These are phyloP conservation scores for Puccinia novopanici DNA, from an alignment of 1,284 basidiomycete species.

Conservation along the genomic window DNA sequence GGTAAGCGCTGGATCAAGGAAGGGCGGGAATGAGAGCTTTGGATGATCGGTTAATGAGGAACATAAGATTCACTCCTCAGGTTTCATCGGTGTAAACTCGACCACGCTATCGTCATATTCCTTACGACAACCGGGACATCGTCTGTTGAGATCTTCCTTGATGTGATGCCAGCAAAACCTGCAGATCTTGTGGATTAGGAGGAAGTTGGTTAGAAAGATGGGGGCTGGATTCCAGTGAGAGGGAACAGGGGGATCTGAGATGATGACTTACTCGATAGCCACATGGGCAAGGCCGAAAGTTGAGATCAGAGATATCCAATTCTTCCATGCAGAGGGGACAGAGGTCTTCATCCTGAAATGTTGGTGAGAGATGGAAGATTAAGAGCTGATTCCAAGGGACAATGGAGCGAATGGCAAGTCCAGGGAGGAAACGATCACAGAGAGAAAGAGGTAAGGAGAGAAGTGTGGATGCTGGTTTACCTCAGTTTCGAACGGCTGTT, in stretches of 20 bases:
- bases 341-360: slow-evolving; percentile 90
- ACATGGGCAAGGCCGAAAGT: slow-evolving; percentile 98
- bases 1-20: slow-evolving; percentile 40
- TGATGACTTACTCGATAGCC: slow-evolving; percentile 81
- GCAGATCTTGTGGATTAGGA: slow-evolving; percentile 71
- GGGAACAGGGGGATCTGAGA: background rate
- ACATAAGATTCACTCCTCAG: slow-evolving; percentile 77
- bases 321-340: slow-evolving; percentile 98
- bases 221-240: background rate
- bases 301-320: slow-evolving; percentile 97
- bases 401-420: background rate
- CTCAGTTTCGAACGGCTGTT: slow-evolving; percentile 36
- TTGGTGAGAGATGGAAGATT: background rate
- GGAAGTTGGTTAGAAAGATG: slow-evolving; percentile 51
- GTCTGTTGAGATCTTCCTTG: slow-evolving; percentile 90
- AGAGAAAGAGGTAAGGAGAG: background rate
- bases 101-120: slow-evolving; percentile 90
- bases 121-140: slow-evolving; percentile 94
- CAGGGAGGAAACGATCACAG: background rate
- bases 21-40: slow-evolving; percentile 13
- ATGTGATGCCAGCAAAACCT: slow-evolving; percentile 99
- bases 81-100: slow-evolving; percentile 92
- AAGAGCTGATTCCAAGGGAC: background rate
- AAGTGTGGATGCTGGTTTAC: slow-evolving; percentile 1
- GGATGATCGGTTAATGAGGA: slow-evolving; percentile 31